Evolutionary conservation across 108 stramenopile genomes (phyloP).

Genomic region (Cyclotella distinguenda): DNA sequence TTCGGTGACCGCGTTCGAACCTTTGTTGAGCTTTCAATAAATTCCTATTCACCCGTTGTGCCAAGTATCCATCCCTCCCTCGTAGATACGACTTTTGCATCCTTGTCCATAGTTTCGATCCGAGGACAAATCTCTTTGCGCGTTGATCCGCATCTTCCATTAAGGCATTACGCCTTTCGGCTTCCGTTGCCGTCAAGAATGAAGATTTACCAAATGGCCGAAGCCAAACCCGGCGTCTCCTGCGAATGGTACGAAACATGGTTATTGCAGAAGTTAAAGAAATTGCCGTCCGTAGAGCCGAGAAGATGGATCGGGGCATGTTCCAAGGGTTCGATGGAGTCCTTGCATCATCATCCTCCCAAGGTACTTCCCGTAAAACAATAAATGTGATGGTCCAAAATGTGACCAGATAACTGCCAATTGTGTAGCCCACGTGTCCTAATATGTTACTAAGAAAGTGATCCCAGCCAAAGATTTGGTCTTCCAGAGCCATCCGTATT

Average conservation of each 20-base stretch:
- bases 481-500: constrained; percentile 68
- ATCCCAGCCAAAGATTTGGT: constrained; percentile 78
- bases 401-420: constrained; percentile 51
- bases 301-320: constrained; percentile 40
- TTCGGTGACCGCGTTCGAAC: constrained; percentile 55
- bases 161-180: constrained; percentile 22
- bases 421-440: constrained; percentile 64
- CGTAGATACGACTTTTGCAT: constrained; percentile 33
- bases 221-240: constrained; percentile 72
- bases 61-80: constrained; percentile 28
- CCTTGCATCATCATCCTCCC: constrained; percentile 15
- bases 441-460: constrained; percentile 63
- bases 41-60: constrained; percentile 43
- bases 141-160: constrained; percentile 58
- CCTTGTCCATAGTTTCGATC: constrained; percentile 36
- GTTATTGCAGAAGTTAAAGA: constrained; percentile 41
- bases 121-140: constrained; percentile 46
- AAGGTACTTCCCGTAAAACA: constrained; percentile 41
- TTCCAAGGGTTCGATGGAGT: constrained; percentile 33
- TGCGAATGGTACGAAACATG: constrained; percentile 70
- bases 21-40: constrained; percentile 49
- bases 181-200: constrained; percentile 41
- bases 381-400: constrained; percentile 46
- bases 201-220: constrained; percentile 53
- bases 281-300: constrained; percentile 28